Evolutionary conservation across 257 asterid species (phyloP), one percentile per base, ranked within the genome.

Genomic region (Jasminum sambac): DNA sequence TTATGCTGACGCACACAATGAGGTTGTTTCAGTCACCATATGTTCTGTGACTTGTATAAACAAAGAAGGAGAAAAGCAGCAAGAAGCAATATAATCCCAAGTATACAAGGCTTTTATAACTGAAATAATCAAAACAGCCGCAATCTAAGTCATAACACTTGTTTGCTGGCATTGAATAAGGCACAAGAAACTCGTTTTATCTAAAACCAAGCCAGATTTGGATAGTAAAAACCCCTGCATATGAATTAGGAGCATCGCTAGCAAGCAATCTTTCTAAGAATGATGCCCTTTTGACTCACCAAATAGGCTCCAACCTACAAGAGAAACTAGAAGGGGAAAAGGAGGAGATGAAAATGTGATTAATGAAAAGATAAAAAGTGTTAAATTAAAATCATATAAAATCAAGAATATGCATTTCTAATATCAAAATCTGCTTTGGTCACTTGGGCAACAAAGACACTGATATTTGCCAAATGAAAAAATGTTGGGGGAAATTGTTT

Each of bases 221-320:
- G 23, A 21, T 3, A 55, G 62, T 23, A 5, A 3, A 24, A 13
- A n/a, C n/a, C n/a, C 13, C 30, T 13, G 10, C 36, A 55, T 9
- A 23, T 23, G 62, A 55, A 55, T 55, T 11, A n/a, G n/a, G n/a
- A 23, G 11, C 21, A 26, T 17, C 13, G 65, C 21, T 1, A 67
- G 62, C 63, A 48, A 75, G 76, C 63, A 71, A 71, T 74, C 95
- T 82, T 80, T 90, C 98, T 96, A 10, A 92, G 91, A 68, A 92
- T 92, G 58, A 92, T 81, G 44, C 90, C 96, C 78, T 80, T 92
- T 70, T 88, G 89, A 78, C 98, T 92, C 82, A 92, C 98, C 95
- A 92, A 79, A 79, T 96, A 92, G 63, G 98, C 98, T 77, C 98
- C 98, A 76, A 90, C 98, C 96, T 92, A 55, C 62, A 74, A 44